Evolutionary conservation across 176 grass and related monocot genomes (phyloP), one percentile per base, ranked within the genome.

Genomic region (Cocos nucifera): DNA sequence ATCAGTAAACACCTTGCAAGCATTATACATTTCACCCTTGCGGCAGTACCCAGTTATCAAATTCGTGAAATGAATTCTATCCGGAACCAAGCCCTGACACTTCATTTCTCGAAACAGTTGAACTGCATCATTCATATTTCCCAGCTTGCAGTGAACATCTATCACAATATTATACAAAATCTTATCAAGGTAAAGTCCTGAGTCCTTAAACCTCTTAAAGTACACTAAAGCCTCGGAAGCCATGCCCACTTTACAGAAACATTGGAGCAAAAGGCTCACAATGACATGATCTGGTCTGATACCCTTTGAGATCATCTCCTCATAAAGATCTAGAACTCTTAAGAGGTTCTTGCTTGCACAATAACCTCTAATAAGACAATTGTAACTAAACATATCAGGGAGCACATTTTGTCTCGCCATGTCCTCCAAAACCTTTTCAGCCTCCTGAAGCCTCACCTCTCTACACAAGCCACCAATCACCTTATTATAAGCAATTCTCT

Each of bases 51-150:
- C 90, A 35, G 61, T 77, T 23, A 95, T 86, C 74, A 95, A 71
- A 50, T 78, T 86, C 49, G 90, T 84, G 58, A 84, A 95, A 78
- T 95, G 86, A 21, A 83, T 79, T 67, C 52, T 84, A 24, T 95
- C 90, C 20, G 86, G 90, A 21, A 24, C 21, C 62, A 86, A 78
- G 22, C 82, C 79, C 50, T 51, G 65, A 49, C 14, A 26, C 69
- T 50, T 82, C 80, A 95, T 95, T 75, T 95, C 90, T 74, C 39
- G 54, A 65, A 95, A 39, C 73, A 89, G 63, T 22, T 84, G 70
- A 25, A 70, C 55, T 21, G 83, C 90, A 19, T 87, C 73, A 50
- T 39, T 72, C 77, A 89, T 57, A 15, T 73, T 67, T 16, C 90
- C 83, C 52, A 74, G 51, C 64, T 75, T 80, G 80, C 86, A 89